phyloP scores from a whole-genome alignment of 1,284 basidiomycete genomes.

The Erythrobasidium hasegawianum region DNA sequence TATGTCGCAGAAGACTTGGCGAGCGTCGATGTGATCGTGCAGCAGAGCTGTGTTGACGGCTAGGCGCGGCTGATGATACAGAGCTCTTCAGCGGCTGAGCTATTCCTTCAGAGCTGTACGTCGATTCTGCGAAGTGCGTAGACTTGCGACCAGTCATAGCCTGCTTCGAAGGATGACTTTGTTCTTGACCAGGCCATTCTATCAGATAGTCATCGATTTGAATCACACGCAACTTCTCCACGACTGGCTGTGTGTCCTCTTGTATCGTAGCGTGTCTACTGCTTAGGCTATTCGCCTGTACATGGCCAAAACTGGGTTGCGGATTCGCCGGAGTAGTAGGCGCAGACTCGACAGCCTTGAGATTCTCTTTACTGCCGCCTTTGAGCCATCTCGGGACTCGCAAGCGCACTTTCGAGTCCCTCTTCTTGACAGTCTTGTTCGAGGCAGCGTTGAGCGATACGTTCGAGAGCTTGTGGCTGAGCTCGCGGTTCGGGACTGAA shows the following conservation, averaged over 20 bases:
- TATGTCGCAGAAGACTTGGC: background rate
- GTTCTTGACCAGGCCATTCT: conserved; percentile 27
- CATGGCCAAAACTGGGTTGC: too few species aligned
- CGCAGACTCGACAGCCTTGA: conserved; percentile 23
- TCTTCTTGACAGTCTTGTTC: conserved; percentile 23
- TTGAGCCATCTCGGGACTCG: conserved; percentile 28
- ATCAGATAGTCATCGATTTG: conserved; percentile 19
- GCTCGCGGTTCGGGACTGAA: background rate
- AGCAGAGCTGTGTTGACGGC: conserved; percentile 22
- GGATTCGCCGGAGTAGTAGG: conserved; percentile 5
- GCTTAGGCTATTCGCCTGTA: too few species aligned
- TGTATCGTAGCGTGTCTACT: background rate
- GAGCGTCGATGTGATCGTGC: conserved; percentile 7
- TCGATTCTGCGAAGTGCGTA: background rate
- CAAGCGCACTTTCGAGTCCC: conserved; percentile 24
- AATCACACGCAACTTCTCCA: conserved; percentile 23
- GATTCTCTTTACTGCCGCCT: conserved; percentile 8
- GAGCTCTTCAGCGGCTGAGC: too few species aligned
- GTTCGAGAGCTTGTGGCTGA: conserved; percentile 13
- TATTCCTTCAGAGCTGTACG: too few species aligned
- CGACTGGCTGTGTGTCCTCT: conserved; percentile 26
- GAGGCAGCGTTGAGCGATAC: conserved; percentile 18
- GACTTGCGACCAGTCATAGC: background rate
- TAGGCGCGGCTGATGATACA: background rate
- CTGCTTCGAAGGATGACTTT: background rate